Percentiles rank a stretch among this genome's conserved stretches.
Evolutionary conservation across 2,329 filamentous ascomycete species (phyloP).

Genomic region (Cordyceps pruinosa): DNA sequence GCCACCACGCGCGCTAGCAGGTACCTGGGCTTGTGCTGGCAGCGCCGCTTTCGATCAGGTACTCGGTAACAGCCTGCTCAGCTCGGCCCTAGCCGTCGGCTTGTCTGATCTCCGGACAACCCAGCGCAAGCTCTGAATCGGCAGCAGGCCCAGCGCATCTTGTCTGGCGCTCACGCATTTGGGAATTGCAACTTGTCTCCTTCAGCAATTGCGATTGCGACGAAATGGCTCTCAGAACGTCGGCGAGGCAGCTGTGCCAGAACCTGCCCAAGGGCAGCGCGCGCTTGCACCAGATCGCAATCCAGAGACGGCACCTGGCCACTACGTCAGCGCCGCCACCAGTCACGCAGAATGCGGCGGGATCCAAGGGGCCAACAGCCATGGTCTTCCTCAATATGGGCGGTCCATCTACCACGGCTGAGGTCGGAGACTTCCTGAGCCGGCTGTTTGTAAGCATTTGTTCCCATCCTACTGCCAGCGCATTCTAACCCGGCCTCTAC

Average conservation of each 20-base stretch:
- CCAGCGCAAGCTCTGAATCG: constrained; percentile 8
- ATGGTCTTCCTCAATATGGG: constrained; percentile 99
- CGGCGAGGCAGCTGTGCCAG: constrained; percentile 30
- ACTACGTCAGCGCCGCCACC: constrained; percentile 53
- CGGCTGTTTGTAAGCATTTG: constrained; percentile 71
- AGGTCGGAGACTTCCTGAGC: constrained; percentile 85
- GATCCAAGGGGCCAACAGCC: constrained; percentile 75
- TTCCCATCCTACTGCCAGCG: constrained; percentile 6
- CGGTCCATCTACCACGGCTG: constrained; percentile 77
- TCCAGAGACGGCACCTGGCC: constrained; percentile 28
- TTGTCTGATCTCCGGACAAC: constrained; percentile 4
- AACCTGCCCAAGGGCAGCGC: constrained; percentile 18
- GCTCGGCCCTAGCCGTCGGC: constrained; percentile 7
- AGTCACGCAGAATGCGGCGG: constrained; percentile 69
- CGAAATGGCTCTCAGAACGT: constrained; percentile 35
- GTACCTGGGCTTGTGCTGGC: background rate
- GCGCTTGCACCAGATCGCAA: constrained; percentile 23
- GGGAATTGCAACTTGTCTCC: background rate
- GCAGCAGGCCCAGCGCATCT: background rate
- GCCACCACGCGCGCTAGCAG: background rate
- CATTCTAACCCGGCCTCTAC: constrained; percentile 12
- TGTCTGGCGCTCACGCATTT: background rate
- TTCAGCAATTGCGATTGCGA: background rate
- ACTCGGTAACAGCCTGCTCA: constrained; percentile 1
- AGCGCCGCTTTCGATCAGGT: background rate